A percentile compares a stretch with the other conserved stretches of the same genome.
Conservation (phyloP, 1,139 yeast species). For the Candida sp. region DNA sequence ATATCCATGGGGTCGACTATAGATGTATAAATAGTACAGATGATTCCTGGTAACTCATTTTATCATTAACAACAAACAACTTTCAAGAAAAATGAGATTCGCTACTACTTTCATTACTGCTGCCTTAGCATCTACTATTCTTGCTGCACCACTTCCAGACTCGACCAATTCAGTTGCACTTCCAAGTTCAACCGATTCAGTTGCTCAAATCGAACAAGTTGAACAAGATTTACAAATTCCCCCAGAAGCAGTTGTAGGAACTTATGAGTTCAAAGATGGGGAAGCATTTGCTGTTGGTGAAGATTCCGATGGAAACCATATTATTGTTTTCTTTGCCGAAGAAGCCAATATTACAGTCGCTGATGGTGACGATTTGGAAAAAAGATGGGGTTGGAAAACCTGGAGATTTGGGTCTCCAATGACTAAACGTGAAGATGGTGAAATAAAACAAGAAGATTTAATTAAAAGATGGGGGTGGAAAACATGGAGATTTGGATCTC, state of each 20-base stretch:
- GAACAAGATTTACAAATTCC: not conserved
- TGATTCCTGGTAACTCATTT: too few relatives aligned
- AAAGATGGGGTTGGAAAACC: slow-evolving; percentile 1
- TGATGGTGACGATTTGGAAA: slow-evolving; percentile 1
- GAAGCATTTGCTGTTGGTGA: not conserved
- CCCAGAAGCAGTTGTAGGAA: not conserved
- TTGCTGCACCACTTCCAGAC: not conserved
- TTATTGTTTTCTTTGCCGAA: not conserved
- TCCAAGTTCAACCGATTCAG: not conserved
- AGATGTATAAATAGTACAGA: too few relatives aligned
- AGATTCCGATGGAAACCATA: not conserved
- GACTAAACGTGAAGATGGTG: not conserved
- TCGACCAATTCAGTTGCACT: too few relatives aligned
- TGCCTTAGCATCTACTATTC: not conserved
- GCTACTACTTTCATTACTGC: not conserved
- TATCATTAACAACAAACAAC: too few relatives aligned
- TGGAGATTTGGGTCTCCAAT: slow-evolving; percentile 2
- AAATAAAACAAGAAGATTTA: not conserved
- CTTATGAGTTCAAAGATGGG: not conserved
- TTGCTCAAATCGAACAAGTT: not conserved
- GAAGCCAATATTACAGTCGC: not conserved
- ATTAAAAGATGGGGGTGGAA: slow-evolving; percentile 1
- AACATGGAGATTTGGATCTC: slow-evolving; percentile 1
- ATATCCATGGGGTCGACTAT: too few relatives aligned
- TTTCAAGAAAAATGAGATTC: not conserved